Evolutionary conservation across 768 basidiomycete species (phyloP).

Genomic region (Leccinum sublutescens): DNA sequence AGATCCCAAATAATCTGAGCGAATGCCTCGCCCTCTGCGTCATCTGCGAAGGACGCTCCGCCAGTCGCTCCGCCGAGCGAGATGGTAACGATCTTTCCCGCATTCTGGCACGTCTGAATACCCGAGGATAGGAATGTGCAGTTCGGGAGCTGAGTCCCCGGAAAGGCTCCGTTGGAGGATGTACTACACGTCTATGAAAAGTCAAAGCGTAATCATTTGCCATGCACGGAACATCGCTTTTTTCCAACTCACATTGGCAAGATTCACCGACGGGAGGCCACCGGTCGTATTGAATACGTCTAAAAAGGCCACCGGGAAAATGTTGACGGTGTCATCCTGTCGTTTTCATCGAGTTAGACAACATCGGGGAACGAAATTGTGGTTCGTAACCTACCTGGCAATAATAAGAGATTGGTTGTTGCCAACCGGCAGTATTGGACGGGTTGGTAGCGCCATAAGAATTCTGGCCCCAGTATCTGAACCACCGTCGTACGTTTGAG

Average conservation of each 20-base stretch:
- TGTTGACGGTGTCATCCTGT: slow-evolving; percentile 55
- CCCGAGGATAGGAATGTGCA: slow-evolving; percentile 60
- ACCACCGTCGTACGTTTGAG: background rate
- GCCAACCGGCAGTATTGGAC: slow-evolving; percentile 30
- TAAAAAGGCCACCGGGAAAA: slow-evolving; percentile 61
- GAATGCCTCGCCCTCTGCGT: slow-evolving; percentile 55
- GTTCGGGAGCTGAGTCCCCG: slow-evolving; percentile 61
- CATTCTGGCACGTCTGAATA: slow-evolving; percentile 63
- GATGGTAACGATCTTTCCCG: slow-evolving; percentile 60
- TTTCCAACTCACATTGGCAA: slow-evolving; percentile 51
- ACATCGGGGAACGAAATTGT: background rate
- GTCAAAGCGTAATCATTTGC: background rate
- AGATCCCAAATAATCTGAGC: slow-evolving; percentile 67
- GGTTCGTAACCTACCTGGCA: slow-evolving; percentile 22
- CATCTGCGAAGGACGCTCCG: slow-evolving; percentile 56
- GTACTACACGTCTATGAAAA: slow-evolving; percentile 56
- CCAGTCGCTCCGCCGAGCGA: slow-evolving; percentile 68
- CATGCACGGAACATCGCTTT: background rate
- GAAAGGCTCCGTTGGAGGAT: slow-evolving; percentile 53
- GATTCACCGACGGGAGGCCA: slow-evolving; percentile 56
- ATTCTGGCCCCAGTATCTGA: slow-evolving; percentile 39
- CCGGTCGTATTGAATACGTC: slow-evolving; percentile 58
- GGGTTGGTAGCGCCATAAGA: slow-evolving; percentile 36
- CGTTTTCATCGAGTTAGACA: background rate
- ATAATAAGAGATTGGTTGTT: slow-evolving; percentile 34